Base-by-base conservation (phyloP, 2,329 filamentous ascomycete species). In the Coleophoma crateriformis region DNA sequence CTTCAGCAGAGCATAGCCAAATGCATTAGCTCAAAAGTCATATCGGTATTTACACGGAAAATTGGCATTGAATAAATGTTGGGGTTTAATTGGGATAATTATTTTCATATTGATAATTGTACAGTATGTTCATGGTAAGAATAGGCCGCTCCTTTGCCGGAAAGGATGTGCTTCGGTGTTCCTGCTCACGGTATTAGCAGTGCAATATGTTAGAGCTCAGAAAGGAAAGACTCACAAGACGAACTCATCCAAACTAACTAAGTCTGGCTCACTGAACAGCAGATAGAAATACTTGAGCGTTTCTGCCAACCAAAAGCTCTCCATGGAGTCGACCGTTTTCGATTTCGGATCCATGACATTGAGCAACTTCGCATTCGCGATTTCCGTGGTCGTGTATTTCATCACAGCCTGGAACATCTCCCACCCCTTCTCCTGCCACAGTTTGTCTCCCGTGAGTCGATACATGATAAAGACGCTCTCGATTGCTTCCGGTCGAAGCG, bases 391-490 rank as follows among this genome's bases (percentile, higher is more conserved):
- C 3, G 70, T 71, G 35, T 63, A 61, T 27, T 64, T 68, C 20
- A 71, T 65, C 42, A 75, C 72, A 42, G 61, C 67, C 38, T 66
- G 58, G 51, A 74, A 75, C 71, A 75, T 74, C 33, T 66, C 65
- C 72, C 72, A 74, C 1, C 69, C 72, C 3, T 64, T 64, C 34
- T 74, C 69, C 40, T 70, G 68, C 42, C 68, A 62, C 5, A 55
- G 8, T 2, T 19, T 38, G 15, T 54, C 42, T 4, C 52, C 58
- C 5, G 55, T 55, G 14, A 61, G 38, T 7, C 58, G 51, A 33
- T 61, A 61, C 72, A 85, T 77, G 61, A 84, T 76, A 66, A 81
- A 85, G n/a, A 86, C 78, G 11, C 77, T 81, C 64, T 85, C 81
- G 46, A 85, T 84, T 5, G 81, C 81, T 64, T 85, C 81, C 14